phyloP scores from a whole-genome alignment of 495 filamentous ascomycete species.

The Trichocladium uniseriatum region DNA sequence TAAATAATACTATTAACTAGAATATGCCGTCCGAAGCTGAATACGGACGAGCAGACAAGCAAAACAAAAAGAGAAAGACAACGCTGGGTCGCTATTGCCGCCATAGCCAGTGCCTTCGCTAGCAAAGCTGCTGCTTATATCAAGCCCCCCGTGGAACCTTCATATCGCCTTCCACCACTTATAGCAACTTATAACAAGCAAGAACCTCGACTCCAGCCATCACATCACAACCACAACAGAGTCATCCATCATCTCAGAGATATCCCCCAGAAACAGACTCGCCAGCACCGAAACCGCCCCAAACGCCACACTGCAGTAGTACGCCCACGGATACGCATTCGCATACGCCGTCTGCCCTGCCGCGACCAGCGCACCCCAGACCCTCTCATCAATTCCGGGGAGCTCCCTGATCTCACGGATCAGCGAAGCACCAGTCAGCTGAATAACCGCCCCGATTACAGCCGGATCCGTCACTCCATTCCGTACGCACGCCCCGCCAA shows the following conservation, averaged over 20 bases:
- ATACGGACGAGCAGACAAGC: too few relatives aligned
- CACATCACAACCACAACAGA: constrained; percentile 58
- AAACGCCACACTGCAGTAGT: constrained; percentile 60
- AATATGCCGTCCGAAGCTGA: too few relatives aligned
- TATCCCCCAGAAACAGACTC: constrained; percentile 54
- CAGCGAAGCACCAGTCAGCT: constrained; percentile 48
- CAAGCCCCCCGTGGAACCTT: too few relatives aligned
- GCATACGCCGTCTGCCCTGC: constrained; percentile 57
- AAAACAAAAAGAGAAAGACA: too few relatives aligned
- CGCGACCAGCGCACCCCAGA: constrained; percentile 47
- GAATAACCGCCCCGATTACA: constrained; percentile 40
- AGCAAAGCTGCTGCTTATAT: too few relatives aligned
- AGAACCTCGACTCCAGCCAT: not conserved
- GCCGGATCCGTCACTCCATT: constrained; percentile 44
- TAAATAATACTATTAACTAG: too few relatives aligned
- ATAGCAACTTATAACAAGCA: not conserved
- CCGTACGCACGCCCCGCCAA: constrained; percentile 45
- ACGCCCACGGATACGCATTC: constrained; percentile 57
- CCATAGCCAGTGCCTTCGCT: too few relatives aligned
- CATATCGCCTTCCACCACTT: not conserved
- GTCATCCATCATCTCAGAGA: constrained; percentile 58
- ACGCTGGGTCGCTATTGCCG: too few relatives aligned
- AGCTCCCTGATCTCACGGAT: constrained; percentile 43
- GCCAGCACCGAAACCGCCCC: constrained; percentile 54
- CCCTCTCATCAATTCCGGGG: constrained; percentile 49